A percentile compares a stretch with the other conserved stretches of the same genome.
These are phyloP conservation scores for Penicillium silybi DNA, from an alignment of 495 filamentous ascomycete genomes.

Conservation along the genomic window DNA sequence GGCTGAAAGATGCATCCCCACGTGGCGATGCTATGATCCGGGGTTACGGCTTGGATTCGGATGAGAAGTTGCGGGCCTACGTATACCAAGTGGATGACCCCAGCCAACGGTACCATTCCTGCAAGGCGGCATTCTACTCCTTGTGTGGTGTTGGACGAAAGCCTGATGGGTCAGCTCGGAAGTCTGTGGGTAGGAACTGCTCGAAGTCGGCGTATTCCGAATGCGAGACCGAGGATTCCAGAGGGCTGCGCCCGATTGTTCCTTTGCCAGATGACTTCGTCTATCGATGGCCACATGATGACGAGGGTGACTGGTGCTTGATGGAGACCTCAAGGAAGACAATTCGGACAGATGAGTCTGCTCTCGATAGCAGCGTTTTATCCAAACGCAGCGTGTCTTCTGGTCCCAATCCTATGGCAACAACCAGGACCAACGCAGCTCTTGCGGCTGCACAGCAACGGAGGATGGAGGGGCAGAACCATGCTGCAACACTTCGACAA, in stretches of 20 bases:
- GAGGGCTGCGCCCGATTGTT: slow-evolving; percentile 63
- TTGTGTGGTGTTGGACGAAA: slow-evolving; percentile 50
- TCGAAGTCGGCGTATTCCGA: slow-evolving; percentile 63
- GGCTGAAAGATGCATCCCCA: slow-evolving; percentile 41
- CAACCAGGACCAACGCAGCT: slow-evolving; percentile 39
- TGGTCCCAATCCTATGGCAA: slow-evolving; percentile 23
- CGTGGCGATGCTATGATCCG: slow-evolving; percentile 45
- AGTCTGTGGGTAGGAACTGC: slow-evolving; percentile 38
- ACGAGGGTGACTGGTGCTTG: slow-evolving; percentile 42
- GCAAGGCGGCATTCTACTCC: slow-evolving; percentile 43
- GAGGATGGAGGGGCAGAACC: slow-evolving; percentile 40
- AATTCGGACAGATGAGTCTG: slow-evolving; percentile 26
- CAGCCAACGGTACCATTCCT: slow-evolving; percentile 38
- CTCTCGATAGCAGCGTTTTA: slow-evolving; percentile 29
- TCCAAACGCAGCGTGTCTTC: slow-evolving; percentile 28
- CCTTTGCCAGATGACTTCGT: slow-evolving; percentile 66
- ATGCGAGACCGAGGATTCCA: slow-evolving; percentile 65
- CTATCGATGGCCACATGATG: slow-evolving; percentile 49
- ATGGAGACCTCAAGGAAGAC: slow-evolving; percentile 26
- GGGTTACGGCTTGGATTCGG: slow-evolving; percentile 44
- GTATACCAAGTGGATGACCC: slow-evolving; percentile 40
- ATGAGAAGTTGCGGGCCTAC: slow-evolving; percentile 39
- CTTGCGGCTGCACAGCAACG: slow-evolving; percentile 42
- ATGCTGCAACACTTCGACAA: slow-evolving; percentile 47
- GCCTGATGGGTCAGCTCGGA: slow-evolving; percentile 40